Conservation (phyloP, 192 early-diverging fungal species). For the Glomus cerebriforme region DNA sequence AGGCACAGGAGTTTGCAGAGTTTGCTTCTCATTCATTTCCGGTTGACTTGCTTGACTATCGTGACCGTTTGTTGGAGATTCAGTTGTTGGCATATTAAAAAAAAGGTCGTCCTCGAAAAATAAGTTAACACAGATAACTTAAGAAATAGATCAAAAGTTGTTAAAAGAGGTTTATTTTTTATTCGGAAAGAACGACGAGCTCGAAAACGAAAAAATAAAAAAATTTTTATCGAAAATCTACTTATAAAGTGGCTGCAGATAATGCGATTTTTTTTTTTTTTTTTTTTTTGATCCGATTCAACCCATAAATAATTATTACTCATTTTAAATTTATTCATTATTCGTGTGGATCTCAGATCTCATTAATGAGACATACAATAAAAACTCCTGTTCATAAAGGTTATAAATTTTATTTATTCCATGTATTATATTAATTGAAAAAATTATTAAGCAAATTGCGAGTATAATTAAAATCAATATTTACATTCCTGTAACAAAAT, state of each 20-base stretch:
- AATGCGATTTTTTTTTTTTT: too few relatives aligned
- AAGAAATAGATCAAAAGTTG: not conserved
- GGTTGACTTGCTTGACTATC: not conserved
- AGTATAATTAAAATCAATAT: not conserved
- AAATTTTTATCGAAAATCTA: not conserved
- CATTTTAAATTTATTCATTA: too few relatives aligned
- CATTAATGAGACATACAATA: not conserved
- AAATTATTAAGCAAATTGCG: not conserved
- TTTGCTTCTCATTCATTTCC: constrained; percentile 2
- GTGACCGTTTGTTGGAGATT: not conserved
- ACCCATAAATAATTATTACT: too few relatives aligned
- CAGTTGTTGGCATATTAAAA: constrained; percentile 18
- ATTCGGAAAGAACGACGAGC: not conserved
- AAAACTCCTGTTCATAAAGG: too few relatives aligned
- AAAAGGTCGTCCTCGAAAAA: not conserved
- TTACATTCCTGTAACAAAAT: not conserved
- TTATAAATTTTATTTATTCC: not conserved
- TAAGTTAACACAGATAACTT: not conserved
- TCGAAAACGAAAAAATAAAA: too few relatives aligned
- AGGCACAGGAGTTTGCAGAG: not conserved
- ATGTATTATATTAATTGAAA: not conserved
- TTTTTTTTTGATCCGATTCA: too few relatives aligned
- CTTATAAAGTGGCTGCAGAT: not conserved
- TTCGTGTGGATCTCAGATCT: not conserved
- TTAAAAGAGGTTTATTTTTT: not conserved